A percentile compares a stretch with the other conserved stretches of the same genome.
Evolutionary conservation across 805 yeast species (phyloP).

Genomic region (Jamesozyma jinghongensis): DNA sequence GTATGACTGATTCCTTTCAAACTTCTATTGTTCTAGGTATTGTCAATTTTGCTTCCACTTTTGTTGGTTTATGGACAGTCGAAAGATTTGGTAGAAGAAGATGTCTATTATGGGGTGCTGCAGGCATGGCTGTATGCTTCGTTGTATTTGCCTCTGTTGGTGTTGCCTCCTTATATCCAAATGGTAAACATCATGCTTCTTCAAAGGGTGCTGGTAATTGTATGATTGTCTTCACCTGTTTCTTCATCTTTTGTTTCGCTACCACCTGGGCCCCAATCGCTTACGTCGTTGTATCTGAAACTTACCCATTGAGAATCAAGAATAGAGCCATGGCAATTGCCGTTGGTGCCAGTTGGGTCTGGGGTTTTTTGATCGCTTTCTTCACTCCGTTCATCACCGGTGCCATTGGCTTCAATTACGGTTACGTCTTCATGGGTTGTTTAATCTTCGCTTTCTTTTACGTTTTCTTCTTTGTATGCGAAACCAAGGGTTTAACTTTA

Average conservation of each 20-base stretch:
- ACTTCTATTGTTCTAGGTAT: constrained; percentile 52
- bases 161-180: constrained; percentile 36
- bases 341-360: constrained; percentile 53
- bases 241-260: constrained; percentile 64
- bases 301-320: constrained; percentile 64
- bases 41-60: constrained; percentile 50
- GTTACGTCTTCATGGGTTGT: constrained; percentile 50
- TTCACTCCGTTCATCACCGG: constrained; percentile 63
- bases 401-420: constrained; percentile 56
- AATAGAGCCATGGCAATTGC: constrained; percentile 50
- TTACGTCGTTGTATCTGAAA: constrained; percentile 56
- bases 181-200: constrained; percentile 24
- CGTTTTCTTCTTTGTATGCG: constrained; percentile 59
- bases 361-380: constrained; percentile 64
- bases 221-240: constrained; percentile 61
- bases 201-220: constrained; percentile 52
- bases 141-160: constrained; percentile 51
- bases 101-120: constrained; percentile 39
- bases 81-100: constrained; percentile 48
- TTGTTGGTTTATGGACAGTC: constrained; percentile 41
- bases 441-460: constrained; percentile 45
- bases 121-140: constrained; percentile 38
- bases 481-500: constrained; percentile 67
- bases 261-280: constrained; percentile 70
- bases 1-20: constrained; percentile 47